Base-by-base conservation (phyloP, 306 rosid genomes). In the Glycyrrhiza uralensis region DNA sequence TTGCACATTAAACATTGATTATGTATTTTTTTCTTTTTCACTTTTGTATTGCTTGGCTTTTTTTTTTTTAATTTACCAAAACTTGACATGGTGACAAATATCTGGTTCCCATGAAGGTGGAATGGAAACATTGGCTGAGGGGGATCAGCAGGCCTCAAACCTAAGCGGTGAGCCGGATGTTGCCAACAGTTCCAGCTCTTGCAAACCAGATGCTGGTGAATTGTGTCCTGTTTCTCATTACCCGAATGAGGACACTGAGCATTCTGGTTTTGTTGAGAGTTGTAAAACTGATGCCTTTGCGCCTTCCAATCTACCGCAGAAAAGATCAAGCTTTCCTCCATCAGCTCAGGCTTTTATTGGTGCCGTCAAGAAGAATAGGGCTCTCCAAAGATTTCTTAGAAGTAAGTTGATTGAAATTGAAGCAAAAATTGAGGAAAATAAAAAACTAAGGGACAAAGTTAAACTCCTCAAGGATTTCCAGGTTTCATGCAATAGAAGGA, bases 381-480 rank as follows among this genome's bases (percentile, higher is more conserved):
- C 83, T 30, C 73, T 75, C 75, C 96, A 94, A 83, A 76, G 45
- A 77, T 85, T 87, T 81, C 72, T 89, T 52, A 72, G 92, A 76
- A 76, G 78, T 71, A 89, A 91, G 88, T 46, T 89, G 74, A 57
- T 82, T 74, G 87, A 85, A 55, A 70, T 91, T 41, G 94, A 94
- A 85, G 86, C 89, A n/a, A 91, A 83, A 87, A 83, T 91, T 72
- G 95, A 86, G 85, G 88, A 89, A 80, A 94, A 86, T 83, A 86
- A 82, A 67, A 56, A 50, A 60, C 67, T 89, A 45, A 85, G 74
- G 83, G 79, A 87, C 15, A 86, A 81, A 45, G 81, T 85, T 61
- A 91, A 91, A 86, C 56, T 87, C 84, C 88, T 94, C 35, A 91
- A 82, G 82, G 98, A 85, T 67, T 86, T 94, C 79, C 92, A 91